Conservation (phyloP, 148 eudicot genomes). For the Persicaria maculosa region DNA sequence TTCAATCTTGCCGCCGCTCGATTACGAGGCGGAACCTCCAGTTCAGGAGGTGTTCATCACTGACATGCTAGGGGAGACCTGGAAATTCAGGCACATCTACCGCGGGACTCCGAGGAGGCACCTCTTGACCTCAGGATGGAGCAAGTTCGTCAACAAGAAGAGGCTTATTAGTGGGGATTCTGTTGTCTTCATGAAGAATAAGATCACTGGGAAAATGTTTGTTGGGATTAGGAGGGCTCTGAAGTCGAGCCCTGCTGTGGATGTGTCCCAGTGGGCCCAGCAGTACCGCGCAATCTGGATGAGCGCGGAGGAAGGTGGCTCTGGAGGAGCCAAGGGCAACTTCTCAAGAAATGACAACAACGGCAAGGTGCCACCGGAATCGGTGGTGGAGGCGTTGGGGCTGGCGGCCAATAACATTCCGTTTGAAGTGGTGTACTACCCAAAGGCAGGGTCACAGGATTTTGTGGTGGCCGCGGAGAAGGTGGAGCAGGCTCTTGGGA, state of each 20-base stretch:
- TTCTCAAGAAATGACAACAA: constrained; percentile 17
- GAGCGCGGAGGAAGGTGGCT: constrained; percentile 14
- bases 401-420: constrained; percentile 36
- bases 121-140: constrained; percentile 82
- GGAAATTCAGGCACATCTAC: constrained; percentile 72
- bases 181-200: constrained; percentile 46
- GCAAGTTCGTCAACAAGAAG: constrained; percentile 71
- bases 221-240: constrained; percentile 51
- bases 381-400: constrained; percentile 39
- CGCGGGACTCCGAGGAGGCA: constrained; percentile 84
- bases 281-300: neutral
- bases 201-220: constrained; percentile 23
- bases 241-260: constrained; percentile 21
- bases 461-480: constrained; percentile 66
- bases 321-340: constrained; percentile 15
- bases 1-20: constrained; percentile 54
- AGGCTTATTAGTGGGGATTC: constrained; percentile 60
- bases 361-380: constrained; percentile 34
- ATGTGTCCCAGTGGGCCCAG: constrained; percentile 11
- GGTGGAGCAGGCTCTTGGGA: constrained; percentile 30
- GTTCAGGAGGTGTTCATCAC: constrained; percentile 39
- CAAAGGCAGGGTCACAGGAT: constrained; percentile 45
- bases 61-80: constrained; percentile 40
- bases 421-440: constrained; percentile 68
- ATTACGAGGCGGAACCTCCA: constrained; percentile 55